These are phyloP conservation scores for Colletotrichum liaoningense DNA, from an alignment of 2,329 filamentous ascomycete species.

Conservation along the genomic window DNA sequence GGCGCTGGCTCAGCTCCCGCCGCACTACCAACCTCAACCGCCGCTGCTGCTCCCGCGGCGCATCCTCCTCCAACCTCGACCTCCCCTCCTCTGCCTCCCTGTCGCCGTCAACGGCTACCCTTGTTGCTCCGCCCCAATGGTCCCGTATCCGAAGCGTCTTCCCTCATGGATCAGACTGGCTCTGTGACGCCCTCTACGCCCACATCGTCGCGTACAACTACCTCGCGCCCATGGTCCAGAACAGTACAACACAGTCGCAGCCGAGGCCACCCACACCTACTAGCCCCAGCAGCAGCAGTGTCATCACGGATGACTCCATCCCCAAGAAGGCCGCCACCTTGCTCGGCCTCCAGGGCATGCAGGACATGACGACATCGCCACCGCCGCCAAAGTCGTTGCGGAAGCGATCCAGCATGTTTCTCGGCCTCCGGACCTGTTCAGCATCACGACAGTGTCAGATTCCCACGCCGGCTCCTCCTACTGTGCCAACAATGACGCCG, in stretches of 20 bases:
- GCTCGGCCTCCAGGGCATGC: constrained; percentile 55
- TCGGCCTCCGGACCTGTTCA: constrained; percentile 10
- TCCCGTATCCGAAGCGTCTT: constrained; percentile 63
- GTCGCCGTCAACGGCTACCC: constrained; percentile 18
- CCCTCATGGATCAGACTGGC: constrained; percentile 61
- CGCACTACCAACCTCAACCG: constrained; percentile 9
- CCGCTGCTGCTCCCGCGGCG: constrained; percentile 14
- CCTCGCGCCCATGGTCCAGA: constrained; percentile 49
- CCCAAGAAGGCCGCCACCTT: constrained; percentile 65
- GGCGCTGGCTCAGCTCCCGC: constrained; percentile 36
- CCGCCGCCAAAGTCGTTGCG: constrained; percentile 40
- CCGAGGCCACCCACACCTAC: constrained; percentile 17
- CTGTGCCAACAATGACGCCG: not conserved
- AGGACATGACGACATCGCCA: not conserved
- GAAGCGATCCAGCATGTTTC: constrained; percentile 31
- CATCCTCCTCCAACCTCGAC: constrained; percentile 22
- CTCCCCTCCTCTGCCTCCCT: constrained; percentile 7
- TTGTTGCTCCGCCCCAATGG: constrained; percentile 48
- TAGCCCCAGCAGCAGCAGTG: constrained; percentile 21
- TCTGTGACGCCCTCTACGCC: constrained; percentile 69
- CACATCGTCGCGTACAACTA: constrained; percentile 71
- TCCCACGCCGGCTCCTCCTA: constrained; percentile 12
- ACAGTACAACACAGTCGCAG: not conserved
- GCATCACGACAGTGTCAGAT: constrained; percentile 24
- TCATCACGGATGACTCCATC: constrained; percentile 45